A percentile compares a stretch with the other conserved stretches of the same genome.
Conservation (phyloP, 1,139 yeast genomes). For the Hemisphaericaspora xylanilytica region DNA sequence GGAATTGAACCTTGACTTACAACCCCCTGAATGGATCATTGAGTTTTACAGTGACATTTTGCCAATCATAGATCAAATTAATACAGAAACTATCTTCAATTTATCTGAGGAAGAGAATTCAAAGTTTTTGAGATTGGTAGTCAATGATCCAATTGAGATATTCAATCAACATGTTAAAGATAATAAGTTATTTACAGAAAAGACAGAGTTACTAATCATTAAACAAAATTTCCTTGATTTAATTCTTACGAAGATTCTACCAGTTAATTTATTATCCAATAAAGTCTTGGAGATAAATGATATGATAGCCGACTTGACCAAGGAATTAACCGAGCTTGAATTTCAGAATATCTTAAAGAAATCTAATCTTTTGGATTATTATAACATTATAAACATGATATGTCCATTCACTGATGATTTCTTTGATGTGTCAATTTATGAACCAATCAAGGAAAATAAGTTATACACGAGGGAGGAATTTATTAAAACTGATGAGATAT, state of each 20-base stretch:
- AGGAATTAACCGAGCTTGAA: slow-evolving; percentile 41
- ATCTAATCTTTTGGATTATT: slow-evolving; percentile 54
- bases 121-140: slow-evolving; percentile 34
- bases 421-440: slow-evolving; percentile 55
- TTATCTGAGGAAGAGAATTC: slow-evolving; percentile 32
- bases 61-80: slow-evolving; percentile 46
- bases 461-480: slow-evolving; percentile 49
- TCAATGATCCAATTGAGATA: slow-evolving; percentile 50
- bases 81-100: slow-evolving; percentile 38
- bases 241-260: slow-evolving; percentile 52
- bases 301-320: slow-evolving; percentile 30
- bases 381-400: slow-evolving; percentile 68
- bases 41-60: slow-evolving; percentile 53
- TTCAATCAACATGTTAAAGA: slow-evolving; percentile 34
- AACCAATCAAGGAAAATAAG: slow-evolving; percentile 63
- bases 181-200: slow-evolving; percentile 24
- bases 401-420: slow-evolving; percentile 58
- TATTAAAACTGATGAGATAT: slow-evolving; percentile 35
- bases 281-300: slow-evolving; percentile 40
- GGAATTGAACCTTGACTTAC: slow-evolving; percentile 47
- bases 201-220: slow-evolving; percentile 41
- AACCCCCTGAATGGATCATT: slow-evolving; percentile 74
- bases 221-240: slow-evolving; percentile 60
- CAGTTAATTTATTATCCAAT: slow-evolving; percentile 40
- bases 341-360: slow-evolving; percentile 43